phyloP scores from a whole-genome alignment of 176 grass and related monocot species.

The Carex kokanica region DNA sequence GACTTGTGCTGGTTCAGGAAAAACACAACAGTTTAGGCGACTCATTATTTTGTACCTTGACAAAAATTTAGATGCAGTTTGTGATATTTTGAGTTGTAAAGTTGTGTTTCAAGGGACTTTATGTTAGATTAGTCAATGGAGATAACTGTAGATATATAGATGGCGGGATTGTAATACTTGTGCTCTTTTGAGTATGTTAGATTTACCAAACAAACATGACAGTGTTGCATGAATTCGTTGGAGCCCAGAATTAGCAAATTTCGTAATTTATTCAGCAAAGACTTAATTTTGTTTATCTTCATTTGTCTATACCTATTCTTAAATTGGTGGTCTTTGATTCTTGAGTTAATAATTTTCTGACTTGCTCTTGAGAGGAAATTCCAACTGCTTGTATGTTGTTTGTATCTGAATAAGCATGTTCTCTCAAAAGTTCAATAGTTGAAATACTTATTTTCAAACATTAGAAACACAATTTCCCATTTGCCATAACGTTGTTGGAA shows the following conservation, averaged over 20 bases:
- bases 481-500: too few species aligned
- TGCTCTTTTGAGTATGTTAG: background rate
- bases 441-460: too few species aligned
- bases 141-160: constrained; percentile 14
- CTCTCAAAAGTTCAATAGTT: too few species aligned
- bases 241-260: background rate
- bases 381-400: too few species aligned
- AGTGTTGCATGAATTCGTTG: background rate
- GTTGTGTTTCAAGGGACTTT: background rate
- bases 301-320: too few species aligned
- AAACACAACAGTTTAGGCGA: constrained; percentile 33
- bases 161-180: constrained; percentile 10
- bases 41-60: background rate
- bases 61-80: background rate
- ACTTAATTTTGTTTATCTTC: too few species aligned
- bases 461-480: too few species aligned
- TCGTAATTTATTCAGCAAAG: too few species aligned
- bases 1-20: constrained; percentile 42
- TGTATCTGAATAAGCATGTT: too few species aligned
- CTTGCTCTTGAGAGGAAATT: too few species aligned
- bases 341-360: too few species aligned
- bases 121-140: constrained; percentile 16
- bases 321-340: too few species aligned
- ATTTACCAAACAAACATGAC: background rate
- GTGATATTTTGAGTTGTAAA: constrained; percentile 9